Percentiles rank a stretch among this genome's conserved stretches.
phyloP scores from a whole-genome alignment of 2,329 filamentous ascomycete species.

The Curvularia hawaiiensis region DNA sequence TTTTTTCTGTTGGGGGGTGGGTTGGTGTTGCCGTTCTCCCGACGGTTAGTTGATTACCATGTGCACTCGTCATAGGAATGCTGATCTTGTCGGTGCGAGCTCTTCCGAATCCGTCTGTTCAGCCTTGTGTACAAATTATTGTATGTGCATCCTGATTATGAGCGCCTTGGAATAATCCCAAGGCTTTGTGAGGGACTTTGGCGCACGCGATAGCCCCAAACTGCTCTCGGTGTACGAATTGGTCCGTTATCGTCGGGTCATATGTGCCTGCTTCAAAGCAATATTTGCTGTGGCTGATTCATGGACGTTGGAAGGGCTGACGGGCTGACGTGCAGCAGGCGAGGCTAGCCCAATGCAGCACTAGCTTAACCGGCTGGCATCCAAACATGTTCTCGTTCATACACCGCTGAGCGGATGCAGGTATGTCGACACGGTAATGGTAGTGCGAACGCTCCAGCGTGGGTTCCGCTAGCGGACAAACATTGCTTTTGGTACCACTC shows the following conservation, averaged over 20 bases:
- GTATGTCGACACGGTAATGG: neutral
- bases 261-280: neutral
- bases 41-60: neutral
- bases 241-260: neutral
- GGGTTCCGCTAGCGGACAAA: neutral
- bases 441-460: neutral
- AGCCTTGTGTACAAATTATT: too few relatives aligned
- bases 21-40: constrained; percentile 4
- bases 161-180: too few relatives aligned
- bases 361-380: neutral
- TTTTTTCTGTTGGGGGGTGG: neutral
- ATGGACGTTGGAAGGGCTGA: neutral
- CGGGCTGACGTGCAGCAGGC: neutral
- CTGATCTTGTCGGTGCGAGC: neutral
- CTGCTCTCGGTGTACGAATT: neutral
- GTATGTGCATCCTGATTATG: neutral
- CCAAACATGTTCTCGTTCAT: neutral
- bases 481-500: neutral
- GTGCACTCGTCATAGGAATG: neutral
- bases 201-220: too few relatives aligned
- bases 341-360: neutral
- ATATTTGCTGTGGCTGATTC: constrained; percentile 2
- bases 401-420: neutral
- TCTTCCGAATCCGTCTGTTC: neutral
- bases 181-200: neutral